phyloP scores from a whole-genome alignment of 2,329 filamentous ascomycete genomes.

The Aspergillus tanneri region DNA sequence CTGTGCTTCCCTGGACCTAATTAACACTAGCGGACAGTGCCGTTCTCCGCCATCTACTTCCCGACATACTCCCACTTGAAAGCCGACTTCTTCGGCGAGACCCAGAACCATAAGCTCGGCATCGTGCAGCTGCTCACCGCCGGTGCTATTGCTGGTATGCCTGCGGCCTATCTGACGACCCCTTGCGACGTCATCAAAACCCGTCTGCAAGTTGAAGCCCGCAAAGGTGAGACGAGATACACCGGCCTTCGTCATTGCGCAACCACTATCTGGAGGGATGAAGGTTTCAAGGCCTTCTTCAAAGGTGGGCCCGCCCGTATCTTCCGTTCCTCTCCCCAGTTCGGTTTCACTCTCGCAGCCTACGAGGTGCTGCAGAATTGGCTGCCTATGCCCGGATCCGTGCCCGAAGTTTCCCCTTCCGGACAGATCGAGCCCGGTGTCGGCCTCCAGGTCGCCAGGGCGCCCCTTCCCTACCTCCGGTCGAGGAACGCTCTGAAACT shows the following conservation, averaged over 20 bases:
- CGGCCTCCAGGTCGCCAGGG: constrained; percentile 62
- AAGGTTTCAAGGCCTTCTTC: constrained; percentile 96
- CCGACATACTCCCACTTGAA: constrained; percentile 94
- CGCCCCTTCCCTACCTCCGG: constrained; percentile 64
- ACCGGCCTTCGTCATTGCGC: constrained; percentile 84
- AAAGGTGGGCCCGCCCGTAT: constrained; percentile 97
- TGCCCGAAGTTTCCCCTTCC: constrained; percentile 54
- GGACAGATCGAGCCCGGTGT: constrained; percentile 65
- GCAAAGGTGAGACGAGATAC: constrained; percentile 90
- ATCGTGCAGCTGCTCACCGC: constrained; percentile 88
- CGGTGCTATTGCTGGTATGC: constrained; percentile 91
- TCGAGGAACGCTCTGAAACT: constrained; percentile 93
- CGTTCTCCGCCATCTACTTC: constrained; percentile 99
- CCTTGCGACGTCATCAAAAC: constrained; percentile 99
- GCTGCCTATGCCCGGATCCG: constrained; percentile 72
- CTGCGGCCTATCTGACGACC: constrained; percentile 89
- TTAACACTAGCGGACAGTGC: constrained; percentile 53
- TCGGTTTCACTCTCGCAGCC: constrained; percentile 93
- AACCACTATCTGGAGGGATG: constrained; percentile 77
- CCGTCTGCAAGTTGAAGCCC: constrained; percentile 91
- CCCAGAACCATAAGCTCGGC: constrained; percentile 79
- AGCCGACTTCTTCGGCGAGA: constrained; percentile 89
- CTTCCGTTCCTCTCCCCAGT: constrained; percentile 90
- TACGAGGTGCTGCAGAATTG: constrained; percentile 86
- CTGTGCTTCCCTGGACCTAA: neutral